These are phyloP conservation scores for Oryza officinalis DNA, from an alignment of 176 grass and related monocot genomes.

Conservation along the genomic window DNA sequence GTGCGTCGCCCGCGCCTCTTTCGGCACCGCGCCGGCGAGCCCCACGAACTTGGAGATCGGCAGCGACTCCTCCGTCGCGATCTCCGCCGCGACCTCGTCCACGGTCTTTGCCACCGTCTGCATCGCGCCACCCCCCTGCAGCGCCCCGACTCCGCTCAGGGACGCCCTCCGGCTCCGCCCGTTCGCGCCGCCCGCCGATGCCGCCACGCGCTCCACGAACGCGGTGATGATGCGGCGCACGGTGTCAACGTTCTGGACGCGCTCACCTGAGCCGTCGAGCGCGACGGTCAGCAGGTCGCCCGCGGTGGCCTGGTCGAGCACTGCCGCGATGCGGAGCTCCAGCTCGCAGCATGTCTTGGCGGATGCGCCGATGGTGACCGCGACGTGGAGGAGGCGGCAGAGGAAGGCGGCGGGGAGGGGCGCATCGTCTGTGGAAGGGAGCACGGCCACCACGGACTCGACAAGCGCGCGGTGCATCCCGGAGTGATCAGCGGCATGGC, in stretches of 20 bases:
- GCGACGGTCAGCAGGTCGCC: conserved; percentile 58
- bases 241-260: conserved; percentile 54
- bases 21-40: conserved; percentile 63
- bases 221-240: conserved; percentile 54
- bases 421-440: conserved; percentile 43
- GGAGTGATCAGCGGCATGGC: not conserved
- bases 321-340: conserved; percentile 58
- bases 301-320: conserved; percentile 59
- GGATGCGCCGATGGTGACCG: conserved; percentile 33
- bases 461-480: conserved; percentile 27
- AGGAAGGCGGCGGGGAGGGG: conserved; percentile 59
- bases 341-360: conserved; percentile 51
- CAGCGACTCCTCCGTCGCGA: conserved; percentile 64
- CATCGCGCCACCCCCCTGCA: conserved; percentile 25
- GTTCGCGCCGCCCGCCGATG: not conserved
- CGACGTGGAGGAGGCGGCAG: conserved; percentile 63
- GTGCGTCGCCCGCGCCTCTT: conserved; percentile 53
- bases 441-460: conserved; percentile 50
- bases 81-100: conserved; percentile 75
- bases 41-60: conserved; percentile 69
- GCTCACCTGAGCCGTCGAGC: conserved; percentile 46
- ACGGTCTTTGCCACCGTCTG: conserved; percentile 59
- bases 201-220: conserved; percentile 59
- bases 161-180: conserved; percentile 27
- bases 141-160: conserved; percentile 25